Conservation (phyloP, 768 basidiomycete genomes). For the Scleroderma bovista region DNA sequence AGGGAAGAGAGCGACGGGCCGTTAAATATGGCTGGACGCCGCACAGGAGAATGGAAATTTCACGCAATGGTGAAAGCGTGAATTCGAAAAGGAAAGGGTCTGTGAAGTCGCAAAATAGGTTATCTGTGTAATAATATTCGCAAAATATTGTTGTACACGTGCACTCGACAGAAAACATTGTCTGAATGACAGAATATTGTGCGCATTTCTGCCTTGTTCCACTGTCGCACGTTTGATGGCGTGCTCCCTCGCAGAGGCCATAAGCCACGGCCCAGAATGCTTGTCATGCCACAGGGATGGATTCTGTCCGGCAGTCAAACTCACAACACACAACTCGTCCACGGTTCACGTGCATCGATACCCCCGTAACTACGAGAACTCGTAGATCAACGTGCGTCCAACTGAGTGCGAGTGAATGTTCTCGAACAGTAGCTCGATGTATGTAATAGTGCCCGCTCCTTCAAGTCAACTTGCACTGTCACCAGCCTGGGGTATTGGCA, state of each 20-base stretch:
- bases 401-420: too few relatives aligned
- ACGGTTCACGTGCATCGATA: too few relatives aligned
- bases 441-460: not conserved
- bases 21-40: slow-evolving; percentile 27
- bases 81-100: slow-evolving; percentile 24
- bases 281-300: not conserved
- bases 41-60: slow-evolving; percentile 36
- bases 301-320: too few relatives aligned
- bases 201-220: not conserved
- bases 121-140: slow-evolving; percentile 6
- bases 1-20: slow-evolving; percentile 13
- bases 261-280: too few relatives aligned
- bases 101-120: not conserved
- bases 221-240: slow-evolving; percentile 14
- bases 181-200: not conserved
- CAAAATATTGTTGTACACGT: slow-evolving; percentile 3
- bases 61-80: slow-evolving; percentile 23
- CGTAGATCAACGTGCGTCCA: too few relatives aligned
- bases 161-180: not conserved
- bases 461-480: not conserved
- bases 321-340: too few relatives aligned
- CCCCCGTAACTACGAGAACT: too few relatives aligned
- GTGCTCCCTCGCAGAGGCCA: too few relatives aligned
- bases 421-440: not conserved
- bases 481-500: not conserved